Base-by-base conservation (phyloP, 768 basidiomycete genomes). In the Daedalea quercina region DNA sequence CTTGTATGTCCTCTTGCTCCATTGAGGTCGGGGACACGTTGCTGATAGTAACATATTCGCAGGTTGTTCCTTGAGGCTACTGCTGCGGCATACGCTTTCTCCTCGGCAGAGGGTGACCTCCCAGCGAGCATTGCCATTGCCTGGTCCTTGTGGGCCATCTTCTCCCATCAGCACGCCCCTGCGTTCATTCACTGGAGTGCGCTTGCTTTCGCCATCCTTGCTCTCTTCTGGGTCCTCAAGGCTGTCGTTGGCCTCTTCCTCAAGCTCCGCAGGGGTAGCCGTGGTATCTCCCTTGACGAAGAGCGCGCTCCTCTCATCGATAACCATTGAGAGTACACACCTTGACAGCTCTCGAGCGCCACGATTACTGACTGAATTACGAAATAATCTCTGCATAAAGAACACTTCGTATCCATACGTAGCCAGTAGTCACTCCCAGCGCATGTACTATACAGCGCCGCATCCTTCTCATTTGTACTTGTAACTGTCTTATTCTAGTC, bases 71-170 rank as follows among this genome's bases (percentile, higher is more conserved):
- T 94, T 56, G 91, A 94, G 68, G 84, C 82, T 12, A 94, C 92
- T 12, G 85, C 91, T 4, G 90, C 84, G n/a, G 87, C 91, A 1
- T 99, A 99, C 67, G 90, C 94, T 34, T 95, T 95, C 78, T 87
- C 90, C 20, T 83, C 85, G 12, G 72, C 80, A 1, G 90, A 94
- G 67, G 95, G 95, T 53, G 96, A 98, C 65, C 77, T 97, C 23
- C 90, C 94, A 2, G 96, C 90, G 1, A 85, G 91, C 22, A 80
- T 94, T 59, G 93, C 89, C 56, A 92, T 97, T 64, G 82, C 85
- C 40, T 95, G 90, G 88, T 84, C 88, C n/a, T 77, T 99, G 26
- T 94, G 87, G 72, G 94, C 89, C 42, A 93, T 98, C 72, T 97
- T 90, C 63, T 82, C 78, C 24, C 80, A 89, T 64, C 84, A 94